Conservation (phyloP, 208 protist species). For the Phytomonas sp. region DNA sequence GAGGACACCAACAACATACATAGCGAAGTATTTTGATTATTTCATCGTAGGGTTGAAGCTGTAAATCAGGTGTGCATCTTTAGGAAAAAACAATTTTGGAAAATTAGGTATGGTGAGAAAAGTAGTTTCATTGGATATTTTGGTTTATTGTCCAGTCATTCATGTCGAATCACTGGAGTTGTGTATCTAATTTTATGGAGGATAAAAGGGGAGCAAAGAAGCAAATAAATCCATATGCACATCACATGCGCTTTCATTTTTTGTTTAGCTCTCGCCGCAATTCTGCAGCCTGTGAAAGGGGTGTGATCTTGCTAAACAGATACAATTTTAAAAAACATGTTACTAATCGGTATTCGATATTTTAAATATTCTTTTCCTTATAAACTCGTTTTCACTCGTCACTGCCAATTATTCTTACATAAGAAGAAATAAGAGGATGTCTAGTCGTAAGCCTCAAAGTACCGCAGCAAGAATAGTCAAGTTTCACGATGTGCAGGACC, state of each 20-base stretch:
- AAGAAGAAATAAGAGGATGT: not conserved
- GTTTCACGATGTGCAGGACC: conserved; percentile 71
- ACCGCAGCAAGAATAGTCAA: conserved; percentile 23
- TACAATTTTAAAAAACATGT: not conserved
- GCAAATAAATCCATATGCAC: not conserved
- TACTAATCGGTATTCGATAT: not conserved
- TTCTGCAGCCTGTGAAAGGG: not conserved
- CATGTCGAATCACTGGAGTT: not conserved
- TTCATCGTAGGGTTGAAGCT: not conserved
- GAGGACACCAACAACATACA: not conserved
- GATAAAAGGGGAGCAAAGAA: not conserved
- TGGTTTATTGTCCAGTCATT: not conserved
- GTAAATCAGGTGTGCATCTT: not conserved
- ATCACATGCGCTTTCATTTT: not conserved
- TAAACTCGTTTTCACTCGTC: not conserved
- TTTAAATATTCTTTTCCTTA: too few relatives aligned
- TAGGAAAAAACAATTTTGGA: not conserved
- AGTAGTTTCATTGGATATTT: not conserved
- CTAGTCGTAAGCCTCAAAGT: not conserved
- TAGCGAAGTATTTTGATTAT: not conserved
- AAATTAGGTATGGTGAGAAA: not conserved
- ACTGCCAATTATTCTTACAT: not conserved
- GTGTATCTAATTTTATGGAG: not conserved
- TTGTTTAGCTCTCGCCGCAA: not conserved
- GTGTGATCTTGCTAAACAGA: not conserved